Percentiles rank a stretch among this genome's conserved stretches.
These are phyloP conservation scores for Ophiosphaerella herpotricha DNA, from an alignment of 2,329 filamentous ascomycete species.

Conservation along the genomic window DNA sequence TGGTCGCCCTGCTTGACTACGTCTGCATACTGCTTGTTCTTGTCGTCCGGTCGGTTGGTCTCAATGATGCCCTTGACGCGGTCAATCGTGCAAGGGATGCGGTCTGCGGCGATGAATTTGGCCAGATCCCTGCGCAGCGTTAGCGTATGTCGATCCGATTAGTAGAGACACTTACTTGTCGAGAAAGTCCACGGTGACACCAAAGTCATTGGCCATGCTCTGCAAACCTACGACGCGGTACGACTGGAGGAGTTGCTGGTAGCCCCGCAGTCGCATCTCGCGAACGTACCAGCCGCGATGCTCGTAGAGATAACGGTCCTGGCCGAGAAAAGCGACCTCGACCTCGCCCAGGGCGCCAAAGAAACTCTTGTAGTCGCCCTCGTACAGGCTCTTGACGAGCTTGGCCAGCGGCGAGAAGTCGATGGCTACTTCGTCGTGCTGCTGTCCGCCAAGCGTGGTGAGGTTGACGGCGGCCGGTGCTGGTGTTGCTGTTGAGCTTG, in stretches of 20 bases:
- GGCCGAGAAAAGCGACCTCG: conserved; percentile 90
- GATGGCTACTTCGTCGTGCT: conserved; percentile 78
- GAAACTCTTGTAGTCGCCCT: conserved; percentile 90
- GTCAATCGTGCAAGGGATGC: conserved; percentile 96
- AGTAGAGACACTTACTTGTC: conserved; percentile 70
- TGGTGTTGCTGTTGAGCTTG: conserved; percentile 54
- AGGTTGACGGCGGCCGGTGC: conserved; percentile 81
- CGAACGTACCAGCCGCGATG: conserved; percentile 97
- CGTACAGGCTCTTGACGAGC: conserved; percentile 89
- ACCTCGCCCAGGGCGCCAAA: conserved; percentile 88
- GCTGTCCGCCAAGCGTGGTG: conserved; percentile 79
- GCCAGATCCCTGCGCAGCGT: conserved; percentile 74
- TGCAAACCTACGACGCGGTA: conserved; percentile 96
- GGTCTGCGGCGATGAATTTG: conserved; percentile 93
- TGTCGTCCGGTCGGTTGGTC: conserved; percentile 96
- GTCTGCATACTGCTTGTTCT: conserved; percentile 99
- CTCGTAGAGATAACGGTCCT: conserved; percentile 94
- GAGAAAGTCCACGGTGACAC: conserved; percentile 93
- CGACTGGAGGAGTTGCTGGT: conserved; percentile 95
- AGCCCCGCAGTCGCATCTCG: conserved; percentile 95
- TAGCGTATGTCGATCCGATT: conserved; percentile 10
- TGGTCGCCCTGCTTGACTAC: conserved; percentile 97
- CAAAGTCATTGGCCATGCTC: conserved; percentile 97
- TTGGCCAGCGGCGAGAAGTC: conserved; percentile 89
- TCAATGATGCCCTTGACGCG: conserved; percentile 96